Base-by-base conservation (phyloP, 331 rosid species). In the Quercus phellos region DNA sequence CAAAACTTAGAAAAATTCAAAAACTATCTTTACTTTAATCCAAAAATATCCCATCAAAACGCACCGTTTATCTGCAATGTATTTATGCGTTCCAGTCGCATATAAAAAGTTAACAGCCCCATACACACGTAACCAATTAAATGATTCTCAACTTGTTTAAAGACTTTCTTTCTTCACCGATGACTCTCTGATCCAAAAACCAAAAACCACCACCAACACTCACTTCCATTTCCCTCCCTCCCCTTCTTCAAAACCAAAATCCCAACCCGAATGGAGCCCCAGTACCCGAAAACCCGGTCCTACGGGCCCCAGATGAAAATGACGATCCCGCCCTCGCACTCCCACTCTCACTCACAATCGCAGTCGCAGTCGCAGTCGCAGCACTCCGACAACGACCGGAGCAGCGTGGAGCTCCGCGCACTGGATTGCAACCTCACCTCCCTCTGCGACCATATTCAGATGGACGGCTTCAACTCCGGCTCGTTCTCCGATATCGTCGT, bases 391-490 rank as follows among this genome's bases (percentile, higher is more conserved):
- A 85, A 84, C 61, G 91, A 89, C 78, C 94, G 87, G 71, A 85
- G 86, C 74, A 81, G 88, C 60, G 43, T 85, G 34, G 97, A 92
- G 79, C 82, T 94, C 26, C 93, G 92, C 51, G 93, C 98, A 3
- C 85, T 91, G n/a, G 98, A 92, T 84, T 95, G 99, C 74, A 95
- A 95, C 85, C 97, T 95, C 78, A 83, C 97, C 71, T 93, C 97
- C 18, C 98, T 92, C 27, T 95, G 99, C 79, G 96, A 95, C 42
- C 98, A 95, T 85, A 91, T 95, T 76, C 98, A 91, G 73, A 80
- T 87, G 76, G 99, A 95, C 75, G 99, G 99, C 58, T 95, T 92
- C 92, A 92, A 85, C 55, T 86, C 99, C 50, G 93, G 96, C 54
- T 82, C 92, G 18, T 92, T 95, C 87, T 92, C 97, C 75, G 99